phyloP scores from a whole-genome alignment of 2,329 filamentous ascomycete species.

The Colletotrichum camelliae region DNA sequence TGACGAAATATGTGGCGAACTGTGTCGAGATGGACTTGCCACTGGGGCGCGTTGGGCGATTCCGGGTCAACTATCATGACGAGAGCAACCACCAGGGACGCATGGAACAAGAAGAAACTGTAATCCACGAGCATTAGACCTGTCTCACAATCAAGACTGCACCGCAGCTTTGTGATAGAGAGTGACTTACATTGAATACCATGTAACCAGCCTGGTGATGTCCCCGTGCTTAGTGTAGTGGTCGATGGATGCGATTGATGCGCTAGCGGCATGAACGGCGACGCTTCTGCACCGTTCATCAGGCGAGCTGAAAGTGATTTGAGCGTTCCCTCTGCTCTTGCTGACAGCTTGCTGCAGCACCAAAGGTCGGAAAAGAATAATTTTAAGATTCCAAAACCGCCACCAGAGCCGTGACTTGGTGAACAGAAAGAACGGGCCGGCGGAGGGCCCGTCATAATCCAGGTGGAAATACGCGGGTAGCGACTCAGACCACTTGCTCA shows the following conservation, averaged over 20 bases:
- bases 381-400: conserved; percentile 37
- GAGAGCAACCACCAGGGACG: conserved; percentile 32
- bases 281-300: conserved; percentile 28
- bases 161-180: background rate
- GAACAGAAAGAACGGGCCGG: conserved; percentile 28
- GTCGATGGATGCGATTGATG: conserved; percentile 30
- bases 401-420: conserved; percentile 33
- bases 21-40: conserved; percentile 33
- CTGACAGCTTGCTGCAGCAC: conserved; percentile 30
- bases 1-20: conserved; percentile 28
- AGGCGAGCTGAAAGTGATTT: conserved; percentile 9
- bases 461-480: conserved; percentile 31
- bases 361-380: conserved; percentile 34
- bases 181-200: conserved; percentile 34
- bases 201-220: conserved; percentile 30
- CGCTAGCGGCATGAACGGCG: conserved; percentile 30
- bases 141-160: background rate
- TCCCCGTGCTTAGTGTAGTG: conserved; percentile 24
- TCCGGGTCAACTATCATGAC: conserved; percentile 31
- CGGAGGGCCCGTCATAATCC: conserved; percentile 12
- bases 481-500: conserved; percentile 30
- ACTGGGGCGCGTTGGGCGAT: conserved; percentile 27
- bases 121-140: background rate
- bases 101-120: conserved; percentile 37
- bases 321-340: conserved; percentile 12